phyloP scores from a whole-genome alignment of 2,329 filamentous ascomycete genomes.

The Aspergillus sp. region DNA sequence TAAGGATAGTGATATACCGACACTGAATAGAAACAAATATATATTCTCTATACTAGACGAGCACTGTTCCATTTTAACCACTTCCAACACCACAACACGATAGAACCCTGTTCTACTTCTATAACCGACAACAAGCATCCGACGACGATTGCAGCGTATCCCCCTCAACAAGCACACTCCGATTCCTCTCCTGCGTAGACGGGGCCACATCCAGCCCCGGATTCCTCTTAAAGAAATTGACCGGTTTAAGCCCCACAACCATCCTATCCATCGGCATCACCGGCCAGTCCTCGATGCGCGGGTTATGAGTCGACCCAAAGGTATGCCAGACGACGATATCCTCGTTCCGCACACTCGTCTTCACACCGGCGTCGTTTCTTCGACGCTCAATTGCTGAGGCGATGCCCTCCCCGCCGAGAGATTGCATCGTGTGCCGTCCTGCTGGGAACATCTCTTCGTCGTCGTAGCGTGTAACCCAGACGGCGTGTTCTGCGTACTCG shows the following conservation, averaged over 20 bases:
- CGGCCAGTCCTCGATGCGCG: conserved; percentile 7
- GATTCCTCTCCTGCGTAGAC: background rate
- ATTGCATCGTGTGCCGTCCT: conserved; percentile 54
- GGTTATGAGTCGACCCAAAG: conserved; percentile 3
- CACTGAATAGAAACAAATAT: too few species aligned
- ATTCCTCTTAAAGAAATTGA: background rate
- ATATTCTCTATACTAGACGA: too few species aligned
- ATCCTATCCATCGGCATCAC: conserved; percentile 6
- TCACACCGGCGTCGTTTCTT: background rate
- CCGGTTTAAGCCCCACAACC: background rate
- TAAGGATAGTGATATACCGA: too few species aligned
- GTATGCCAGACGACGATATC: conserved; percentile 37
- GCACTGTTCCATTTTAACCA: too few species aligned
- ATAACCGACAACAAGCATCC: background rate
- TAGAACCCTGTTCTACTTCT: too few species aligned
- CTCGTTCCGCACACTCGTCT: conserved; percentile 16
- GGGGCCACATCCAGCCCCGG: background rate
- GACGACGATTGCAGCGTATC: background rate
- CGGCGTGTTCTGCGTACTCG: conserved; percentile 51
- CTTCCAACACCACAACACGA: too few species aligned
- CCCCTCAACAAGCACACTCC: background rate
- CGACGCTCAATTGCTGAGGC: conserved; percentile 20
- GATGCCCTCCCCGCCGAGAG: conserved; percentile 25
- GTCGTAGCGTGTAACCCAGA: conserved; percentile 53
- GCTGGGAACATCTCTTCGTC: conserved; percentile 52